Conservation (phyloP, 2,329 filamentous ascomycete genomes). For the Pestalotiopsis sp. region DNA sequence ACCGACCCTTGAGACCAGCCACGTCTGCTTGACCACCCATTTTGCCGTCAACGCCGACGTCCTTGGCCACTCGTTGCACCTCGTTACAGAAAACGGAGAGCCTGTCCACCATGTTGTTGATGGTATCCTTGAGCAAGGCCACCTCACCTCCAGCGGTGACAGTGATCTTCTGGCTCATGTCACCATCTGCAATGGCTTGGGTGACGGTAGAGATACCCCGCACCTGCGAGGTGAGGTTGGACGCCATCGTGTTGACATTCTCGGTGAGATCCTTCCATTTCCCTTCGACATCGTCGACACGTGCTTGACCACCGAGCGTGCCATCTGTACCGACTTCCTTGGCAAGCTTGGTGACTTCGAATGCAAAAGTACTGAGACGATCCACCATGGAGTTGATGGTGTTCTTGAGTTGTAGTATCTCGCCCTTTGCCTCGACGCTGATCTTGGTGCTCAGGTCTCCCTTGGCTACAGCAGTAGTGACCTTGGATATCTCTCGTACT, state of each 20-base stretch:
- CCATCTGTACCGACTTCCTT: conserved; percentile 96
- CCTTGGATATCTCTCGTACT: conserved; percentile 95
- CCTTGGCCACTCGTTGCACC: conserved; percentile 91
- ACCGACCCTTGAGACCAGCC: conserved; percentile 86
- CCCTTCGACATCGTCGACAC: conserved; percentile 92
- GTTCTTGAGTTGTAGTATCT: conserved; percentile 93
- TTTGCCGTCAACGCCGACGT: conserved; percentile 96
- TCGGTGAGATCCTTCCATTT: conserved; percentile 98
- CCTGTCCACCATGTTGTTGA: conserved; percentile 98
- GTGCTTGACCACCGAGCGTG: conserved; percentile 88
- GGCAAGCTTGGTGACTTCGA: conserved; percentile 93
- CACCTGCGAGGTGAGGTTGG: conserved; percentile 73
- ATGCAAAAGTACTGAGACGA: conserved; percentile 91
- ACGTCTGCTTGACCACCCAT: conserved; percentile 98
- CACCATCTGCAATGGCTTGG: conserved; percentile 91
- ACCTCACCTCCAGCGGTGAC: conserved; percentile 96
- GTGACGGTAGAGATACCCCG: conserved; percentile 92
- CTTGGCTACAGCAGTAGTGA: conserved; percentile 92
- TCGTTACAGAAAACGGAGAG: conserved; percentile 95
- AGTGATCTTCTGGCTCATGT: conserved; percentile 94
- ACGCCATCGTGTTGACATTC: conserved; percentile 79
- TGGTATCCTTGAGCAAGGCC: conserved; percentile 89
- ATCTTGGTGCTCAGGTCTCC: conserved; percentile 97
- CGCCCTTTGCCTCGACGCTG: conserved; percentile 87
- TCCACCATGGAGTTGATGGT: conserved; percentile 99